phyloP scores from a whole-genome alignment of 495 filamentous ascomycete species.

The Lasiosphaeris hirsuta region DNA sequence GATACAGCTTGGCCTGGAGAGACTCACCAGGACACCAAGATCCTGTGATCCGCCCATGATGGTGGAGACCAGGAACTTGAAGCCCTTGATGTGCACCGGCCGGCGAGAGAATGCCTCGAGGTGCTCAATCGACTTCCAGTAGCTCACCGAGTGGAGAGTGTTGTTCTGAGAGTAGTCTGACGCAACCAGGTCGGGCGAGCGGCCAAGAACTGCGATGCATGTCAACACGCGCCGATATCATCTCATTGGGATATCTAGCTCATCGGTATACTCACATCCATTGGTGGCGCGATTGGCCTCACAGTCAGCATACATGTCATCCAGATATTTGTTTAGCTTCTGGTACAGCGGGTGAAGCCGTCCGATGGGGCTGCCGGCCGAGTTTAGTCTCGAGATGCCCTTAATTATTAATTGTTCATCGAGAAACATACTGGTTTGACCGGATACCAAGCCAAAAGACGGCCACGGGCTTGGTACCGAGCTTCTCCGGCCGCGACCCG shows the following conservation, averaged over 20 bases:
- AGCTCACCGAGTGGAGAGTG: slow-evolving; percentile 37
- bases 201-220: slow-evolving; percentile 10
- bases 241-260: too few relatives aligned
- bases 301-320: slow-evolving; percentile 25
- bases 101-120: slow-evolving; percentile 44
- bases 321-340: slow-evolving; percentile 23
- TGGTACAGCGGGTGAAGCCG: slow-evolving; percentile 27
- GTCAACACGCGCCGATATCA: not conserved
- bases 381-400: too few relatives aligned
- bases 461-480: slow-evolving; percentile 32
- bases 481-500: slow-evolving; percentile 30
- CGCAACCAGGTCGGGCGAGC: slow-evolving; percentile 19
- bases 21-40: too few relatives aligned
- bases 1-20: too few relatives aligned
- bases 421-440: slow-evolving; percentile 30
- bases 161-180: slow-evolving; percentile 25
- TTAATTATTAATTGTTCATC: too few relatives aligned
- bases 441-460: slow-evolving; percentile 42
- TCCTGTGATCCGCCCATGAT: too few relatives aligned
- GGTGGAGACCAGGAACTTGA: too few relatives aligned
- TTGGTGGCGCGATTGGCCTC: slow-evolving; percentile 26
- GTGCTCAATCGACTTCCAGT: slow-evolving; percentile 42
- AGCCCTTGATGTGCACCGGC: too few relatives aligned
- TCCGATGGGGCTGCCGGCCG: slow-evolving; percentile 15
- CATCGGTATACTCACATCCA: slow-evolving; percentile 16